Percentiles rank a stretch among this genome's conserved stretches.
Evolutionary conservation across 169 alveolate species (phyloP).

Genomic region (Cryptosporidium ryanae): DNA sequence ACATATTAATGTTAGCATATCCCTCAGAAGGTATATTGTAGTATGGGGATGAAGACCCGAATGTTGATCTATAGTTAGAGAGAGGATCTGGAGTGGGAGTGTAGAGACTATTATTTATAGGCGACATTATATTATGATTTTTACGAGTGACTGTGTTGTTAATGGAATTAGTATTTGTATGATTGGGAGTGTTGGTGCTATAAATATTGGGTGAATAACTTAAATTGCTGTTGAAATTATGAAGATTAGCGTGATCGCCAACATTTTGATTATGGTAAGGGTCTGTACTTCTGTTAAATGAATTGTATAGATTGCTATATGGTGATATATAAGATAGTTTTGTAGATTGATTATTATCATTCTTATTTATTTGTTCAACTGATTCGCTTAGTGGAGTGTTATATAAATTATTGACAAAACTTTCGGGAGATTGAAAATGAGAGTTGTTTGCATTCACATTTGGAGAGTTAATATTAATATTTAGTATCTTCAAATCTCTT

Average conservation of each 20-base stretch:
- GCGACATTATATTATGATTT: neutral
- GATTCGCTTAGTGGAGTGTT: slow-evolving; percentile 16
- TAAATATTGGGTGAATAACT: slow-evolving; percentile 11
- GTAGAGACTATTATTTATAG: slow-evolving; percentile 3
- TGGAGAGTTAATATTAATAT: neutral
- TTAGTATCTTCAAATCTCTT: neutral
- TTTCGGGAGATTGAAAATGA: neutral
- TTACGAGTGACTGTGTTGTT: slow-evolving; percentile 40
- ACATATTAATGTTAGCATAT: slow-evolving; percentile 19
- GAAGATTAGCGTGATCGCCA: neutral
- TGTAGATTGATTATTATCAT: neutral
- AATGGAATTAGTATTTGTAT: slow-evolving; percentile 16
- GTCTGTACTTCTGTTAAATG: neutral
- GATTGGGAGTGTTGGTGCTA: neutral
- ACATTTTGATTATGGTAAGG: neutral
- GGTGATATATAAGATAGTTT: slow-evolving; percentile 10
- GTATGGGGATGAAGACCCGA: slow-evolving; percentile 48
- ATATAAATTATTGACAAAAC: slow-evolving; percentile 1
- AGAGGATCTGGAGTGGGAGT: slow-evolving; percentile 35
- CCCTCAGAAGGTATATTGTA: slow-evolving; percentile 72
- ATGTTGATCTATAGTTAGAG: slow-evolving; percentile 41
- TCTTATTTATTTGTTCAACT: slow-evolving; percentile 15
- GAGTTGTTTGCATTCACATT: neutral
- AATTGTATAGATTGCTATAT: neutral
- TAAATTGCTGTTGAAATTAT: slow-evolving; percentile 3